Evolutionary conservation across 768 basidiomycete species (phyloP).

Genomic region (Termitomyces sp.): DNA sequence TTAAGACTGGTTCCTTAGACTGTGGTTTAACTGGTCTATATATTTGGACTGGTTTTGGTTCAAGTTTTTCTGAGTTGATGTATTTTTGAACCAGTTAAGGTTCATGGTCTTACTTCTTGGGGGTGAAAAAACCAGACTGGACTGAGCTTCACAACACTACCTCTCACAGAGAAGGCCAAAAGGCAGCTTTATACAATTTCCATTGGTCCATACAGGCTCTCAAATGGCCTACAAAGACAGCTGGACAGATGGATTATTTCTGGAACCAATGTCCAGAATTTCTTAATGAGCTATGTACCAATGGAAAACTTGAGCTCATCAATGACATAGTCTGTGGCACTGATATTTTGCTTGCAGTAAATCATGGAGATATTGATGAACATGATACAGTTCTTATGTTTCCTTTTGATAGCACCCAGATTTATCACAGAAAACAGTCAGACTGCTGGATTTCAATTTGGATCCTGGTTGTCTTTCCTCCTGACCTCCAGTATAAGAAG

Average conservation of each 20-base stretch:
- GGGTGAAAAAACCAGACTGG: too few relatives aligned
- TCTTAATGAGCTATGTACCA: not conserved
- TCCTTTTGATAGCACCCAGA: not conserved
- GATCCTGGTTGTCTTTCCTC: not conserved
- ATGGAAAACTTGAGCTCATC: not conserved
- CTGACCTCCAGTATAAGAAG: not conserved
- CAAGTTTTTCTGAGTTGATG: too few relatives aligned
- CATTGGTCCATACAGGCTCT: slow-evolving; percentile 21
- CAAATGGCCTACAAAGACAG: slow-evolving; percentile 9
- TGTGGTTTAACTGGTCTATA: too few relatives aligned
- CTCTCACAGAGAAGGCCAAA: slow-evolving; percentile 5
- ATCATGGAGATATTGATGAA: not conserved
- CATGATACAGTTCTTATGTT: not conserved
- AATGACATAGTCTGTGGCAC: not conserved
- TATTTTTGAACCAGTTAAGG: too few relatives aligned
- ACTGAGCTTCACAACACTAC: too few relatives aligned
- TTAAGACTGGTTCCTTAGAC: too few relatives aligned
- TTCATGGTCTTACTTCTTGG: too few relatives aligned
- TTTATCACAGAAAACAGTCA: not conserved
- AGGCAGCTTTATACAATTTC: slow-evolving; percentile 19
- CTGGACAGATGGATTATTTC: slow-evolving; percentile 6
- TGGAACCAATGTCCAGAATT: not conserved
- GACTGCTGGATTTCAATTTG: slow-evolving; percentile 2
- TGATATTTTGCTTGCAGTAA: not conserved
- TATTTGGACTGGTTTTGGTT: too few relatives aligned